Evolutionary conservation across 2,329 filamentous ascomycete genomes (phyloP).

Genomic region (Didymella sp.): DNA sequence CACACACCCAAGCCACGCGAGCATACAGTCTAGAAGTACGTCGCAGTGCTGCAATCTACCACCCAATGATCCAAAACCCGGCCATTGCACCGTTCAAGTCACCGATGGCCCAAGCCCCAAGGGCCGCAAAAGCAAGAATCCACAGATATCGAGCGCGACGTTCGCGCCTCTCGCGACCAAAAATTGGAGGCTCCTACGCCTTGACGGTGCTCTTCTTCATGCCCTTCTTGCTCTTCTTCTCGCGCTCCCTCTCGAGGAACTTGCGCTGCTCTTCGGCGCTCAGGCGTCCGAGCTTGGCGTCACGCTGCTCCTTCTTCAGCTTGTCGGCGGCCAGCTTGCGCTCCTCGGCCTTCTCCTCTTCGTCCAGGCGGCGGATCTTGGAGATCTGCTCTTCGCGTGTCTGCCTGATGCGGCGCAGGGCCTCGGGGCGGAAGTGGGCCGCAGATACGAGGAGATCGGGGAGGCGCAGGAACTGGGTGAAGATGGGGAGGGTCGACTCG

Average conservation of each 20-base stretch:
- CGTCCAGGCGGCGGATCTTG: slow-evolving; percentile 79
- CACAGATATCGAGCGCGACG: not conserved
- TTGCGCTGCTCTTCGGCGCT: slow-evolving; percentile 65
- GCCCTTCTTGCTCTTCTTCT: slow-evolving; percentile 75
- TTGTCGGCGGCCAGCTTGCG: slow-evolving; percentile 63
- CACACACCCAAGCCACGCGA: not conserved
- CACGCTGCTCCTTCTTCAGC: slow-evolving; percentile 79
- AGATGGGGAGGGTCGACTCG: slow-evolving; percentile 73
- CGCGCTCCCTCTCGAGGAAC: slow-evolving; percentile 81
- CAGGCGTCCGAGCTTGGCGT: slow-evolving; percentile 72
- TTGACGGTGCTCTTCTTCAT: slow-evolving; percentile 69
- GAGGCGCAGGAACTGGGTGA: slow-evolving; percentile 83
- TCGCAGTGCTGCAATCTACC: not conserved
- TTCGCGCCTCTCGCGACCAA: not conserved
- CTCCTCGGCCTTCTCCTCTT: slow-evolving; percentile 73
- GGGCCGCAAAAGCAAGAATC: not conserved
- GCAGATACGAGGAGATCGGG: slow-evolving; percentile 77
- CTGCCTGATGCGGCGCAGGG: slow-evolving; percentile 80
- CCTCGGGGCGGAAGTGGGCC: slow-evolving; percentile 87
- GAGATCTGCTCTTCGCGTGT: slow-evolving; percentile 81
- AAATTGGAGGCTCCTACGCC: slow-evolving; percentile 35
- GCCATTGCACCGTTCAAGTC: not conserved
- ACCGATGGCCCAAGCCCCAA: not conserved
- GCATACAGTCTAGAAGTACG: not conserved
- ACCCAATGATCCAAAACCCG: not conserved